Conservation (phyloP, 441 rosid genomes). For the Gossypium laxum region DNA sequence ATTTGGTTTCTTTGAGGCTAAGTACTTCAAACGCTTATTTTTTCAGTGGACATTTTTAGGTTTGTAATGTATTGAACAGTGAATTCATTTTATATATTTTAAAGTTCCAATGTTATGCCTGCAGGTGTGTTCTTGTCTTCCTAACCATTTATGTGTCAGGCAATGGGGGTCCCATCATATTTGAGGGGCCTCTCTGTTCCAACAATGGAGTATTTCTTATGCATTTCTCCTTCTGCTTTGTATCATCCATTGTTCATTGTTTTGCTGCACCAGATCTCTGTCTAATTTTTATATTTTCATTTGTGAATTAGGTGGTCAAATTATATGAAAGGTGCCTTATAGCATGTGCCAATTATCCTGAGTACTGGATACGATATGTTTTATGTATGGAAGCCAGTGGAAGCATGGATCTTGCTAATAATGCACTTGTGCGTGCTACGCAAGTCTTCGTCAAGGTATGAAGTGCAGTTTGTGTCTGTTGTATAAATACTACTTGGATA, state of each 20-base stretch:
- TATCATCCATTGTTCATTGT: slow-evolving; percentile 21
- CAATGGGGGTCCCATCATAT: slow-evolving; percentile 67
- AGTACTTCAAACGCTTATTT: slow-evolving; percentile 82
- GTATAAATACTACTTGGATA: no score
- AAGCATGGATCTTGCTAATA: slow-evolving; percentile 74
- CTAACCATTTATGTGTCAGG: slow-evolving; percentile 88
- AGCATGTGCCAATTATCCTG: slow-evolving; percentile 90
- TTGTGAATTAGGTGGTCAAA: slow-evolving; percentile 57
- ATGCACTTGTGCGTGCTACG: slow-evolving; percentile 82
- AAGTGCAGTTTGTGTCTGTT: no score
- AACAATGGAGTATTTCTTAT: slow-evolving; percentile 69
- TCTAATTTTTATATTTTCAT: slow-evolving; percentile 19
- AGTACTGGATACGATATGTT: slow-evolving; percentile 79
- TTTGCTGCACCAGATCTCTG: slow-evolving; percentile 14
- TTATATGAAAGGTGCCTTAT: slow-evolving; percentile 85
- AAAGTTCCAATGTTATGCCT: slow-evolving; percentile 76
- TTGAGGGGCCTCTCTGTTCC: slow-evolving; percentile 86
- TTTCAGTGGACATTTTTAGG: slow-evolving; percentile 66
- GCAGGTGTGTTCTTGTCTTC: slow-evolving; percentile 92
- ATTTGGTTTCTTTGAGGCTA: slow-evolving; percentile 88
- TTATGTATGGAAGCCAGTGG: slow-evolving; percentile 71
- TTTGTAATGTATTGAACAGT: slow-evolving; percentile 38
- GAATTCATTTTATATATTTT: slow-evolving; percentile 36
- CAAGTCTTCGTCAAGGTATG: slow-evolving; percentile 91
- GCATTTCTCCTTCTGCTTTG: slow-evolving; percentile 59